Percentiles rank a stretch among this genome's conserved stretches.
Conservation (phyloP, 2,329 filamentous ascomycete genomes). For the Arachnomyces sp. region DNA sequence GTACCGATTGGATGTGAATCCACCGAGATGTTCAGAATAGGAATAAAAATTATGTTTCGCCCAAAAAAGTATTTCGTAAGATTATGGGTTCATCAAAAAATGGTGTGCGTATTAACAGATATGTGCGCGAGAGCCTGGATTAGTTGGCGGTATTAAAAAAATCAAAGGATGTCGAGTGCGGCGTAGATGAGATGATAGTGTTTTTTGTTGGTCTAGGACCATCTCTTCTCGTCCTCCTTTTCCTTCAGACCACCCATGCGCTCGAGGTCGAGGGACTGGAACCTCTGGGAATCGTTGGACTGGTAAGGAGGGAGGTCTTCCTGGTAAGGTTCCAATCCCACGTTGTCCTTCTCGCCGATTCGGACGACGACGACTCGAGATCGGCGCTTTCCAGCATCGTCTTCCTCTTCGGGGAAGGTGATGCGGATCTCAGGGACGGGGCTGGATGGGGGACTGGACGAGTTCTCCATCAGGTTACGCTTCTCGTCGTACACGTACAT, state of each 20-base stretch:
- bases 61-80: too few species aligned
- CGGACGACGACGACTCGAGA: constrained; percentile 87
- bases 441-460: constrained; percentile 64
- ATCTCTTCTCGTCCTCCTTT: constrained; percentile 51
- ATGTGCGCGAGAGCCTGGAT: too few species aligned
- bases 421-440: constrained; percentile 97
- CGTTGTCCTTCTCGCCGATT: constrained; percentile 73
- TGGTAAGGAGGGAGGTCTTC: constrained; percentile 77
- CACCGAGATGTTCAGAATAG: not conserved
- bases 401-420: constrained; percentile 93
- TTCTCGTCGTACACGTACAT: constrained; percentile 74
- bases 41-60: too few species aligned
- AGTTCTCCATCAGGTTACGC: constrained; percentile 67
- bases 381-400: constrained; percentile 63
- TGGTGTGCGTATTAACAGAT: too few species aligned
- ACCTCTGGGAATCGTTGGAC: constrained; percentile 67
- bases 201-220: constrained; percentile 23
- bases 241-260: constrained; percentile 90
- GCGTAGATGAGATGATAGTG: constrained; percentile 1
- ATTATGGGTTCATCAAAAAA: too few species aligned
- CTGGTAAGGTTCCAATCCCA: constrained; percentile 76
- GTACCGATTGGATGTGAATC: not conserved
- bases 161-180: constrained; percentile 2
- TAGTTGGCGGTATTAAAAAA: not conserved
- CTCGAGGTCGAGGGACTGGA: constrained; percentile 91